Conservation (phyloP, 2,329 filamentous ascomycete genomes). For the Tolypocladium capitatum region DNA sequence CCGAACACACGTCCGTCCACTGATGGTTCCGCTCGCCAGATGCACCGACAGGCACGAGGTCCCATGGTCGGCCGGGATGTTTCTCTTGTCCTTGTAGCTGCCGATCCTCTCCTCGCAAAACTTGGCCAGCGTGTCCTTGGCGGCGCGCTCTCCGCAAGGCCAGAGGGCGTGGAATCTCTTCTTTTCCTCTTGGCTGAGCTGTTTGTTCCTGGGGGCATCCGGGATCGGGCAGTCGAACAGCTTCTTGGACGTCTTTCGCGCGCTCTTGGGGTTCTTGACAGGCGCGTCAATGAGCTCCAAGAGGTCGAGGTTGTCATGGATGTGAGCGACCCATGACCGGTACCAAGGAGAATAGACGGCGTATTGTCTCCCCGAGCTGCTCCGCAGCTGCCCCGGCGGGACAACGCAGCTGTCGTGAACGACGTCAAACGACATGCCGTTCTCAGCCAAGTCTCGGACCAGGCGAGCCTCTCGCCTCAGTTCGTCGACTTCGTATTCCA, state of each 20-base stretch:
- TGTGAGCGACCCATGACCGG: conserved; percentile 57
- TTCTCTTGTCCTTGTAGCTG: conserved; percentile 50
- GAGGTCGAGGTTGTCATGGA: conserved; percentile 56
- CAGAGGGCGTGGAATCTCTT: conserved; percentile 46
- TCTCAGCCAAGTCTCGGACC: conserved; percentile 44
- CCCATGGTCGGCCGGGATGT: conserved; percentile 45
- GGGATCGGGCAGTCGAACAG: conserved; percentile 53
- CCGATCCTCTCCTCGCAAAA: conserved; percentile 54
- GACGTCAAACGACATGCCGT: conserved; percentile 55
- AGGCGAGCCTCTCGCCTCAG: conserved; percentile 61
- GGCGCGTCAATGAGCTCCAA: conserved; percentile 46
- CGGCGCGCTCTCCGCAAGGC: conserved; percentile 67
- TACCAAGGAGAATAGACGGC: conserved; percentile 79
- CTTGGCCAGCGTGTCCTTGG: conserved; percentile 44
- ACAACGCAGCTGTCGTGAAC: conserved; percentile 77
- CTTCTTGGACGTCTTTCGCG: conserved; percentile 30
- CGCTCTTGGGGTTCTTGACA: conserved; percentile 16
- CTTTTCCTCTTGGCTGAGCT: conserved; percentile 43
- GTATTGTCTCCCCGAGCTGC: conserved; percentile 63
- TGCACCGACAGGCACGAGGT: conserved; percentile 64
- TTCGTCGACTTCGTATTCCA: conserved; percentile 89
- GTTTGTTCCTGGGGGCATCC: conserved; percentile 48
- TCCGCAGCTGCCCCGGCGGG: conserved; percentile 53
- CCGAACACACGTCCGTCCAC: conserved; percentile 52
- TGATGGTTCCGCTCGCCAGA: conserved; percentile 54